These are phyloP conservation scores for Septoria linicola DNA, from an alignment of 2,329 filamentous ascomycete species.

Conservation along the genomic window DNA sequence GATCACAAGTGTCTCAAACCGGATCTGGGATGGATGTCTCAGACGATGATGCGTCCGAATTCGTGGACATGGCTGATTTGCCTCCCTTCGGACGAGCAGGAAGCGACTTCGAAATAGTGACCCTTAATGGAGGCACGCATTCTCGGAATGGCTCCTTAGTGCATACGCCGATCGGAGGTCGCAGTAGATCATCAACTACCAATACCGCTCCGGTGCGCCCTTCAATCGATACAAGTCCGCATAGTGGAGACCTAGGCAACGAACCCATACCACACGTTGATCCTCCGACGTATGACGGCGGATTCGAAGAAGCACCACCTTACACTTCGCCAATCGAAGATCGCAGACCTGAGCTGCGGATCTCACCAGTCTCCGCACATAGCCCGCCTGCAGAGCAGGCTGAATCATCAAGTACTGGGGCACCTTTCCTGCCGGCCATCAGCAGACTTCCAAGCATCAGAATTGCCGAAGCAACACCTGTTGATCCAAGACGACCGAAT, in stretches of 20 bases:
- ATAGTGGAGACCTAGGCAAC: conserved; percentile 33
- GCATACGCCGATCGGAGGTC: conserved; percentile 22
- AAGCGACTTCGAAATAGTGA: conserved; percentile 47
- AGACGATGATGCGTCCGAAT: conserved; percentile 35
- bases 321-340: conserved; percentile 45
- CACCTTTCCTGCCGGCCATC: conserved; percentile 40
- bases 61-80: conserved; percentile 29
- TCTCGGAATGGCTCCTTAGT: conserved; percentile 33
- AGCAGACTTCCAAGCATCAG: conserved; percentile 47
- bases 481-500: conserved; percentile 25
- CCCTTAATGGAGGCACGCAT: conserved; percentile 40
- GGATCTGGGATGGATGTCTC: conserved; percentile 45
- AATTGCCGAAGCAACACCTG: conserved; percentile 41
- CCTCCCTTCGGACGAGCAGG: conserved; percentile 36
- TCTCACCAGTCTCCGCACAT: conserved; percentile 11
- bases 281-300: conserved; percentile 39
- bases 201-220: conserved; percentile 27
- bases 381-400: conserved; percentile 5
- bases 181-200: conserved; percentile 33
- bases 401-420: conserved; percentile 17
- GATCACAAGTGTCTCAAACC: conserved; percentile 41
- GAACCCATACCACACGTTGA: conserved; percentile 34
- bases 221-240: conserved; percentile 31
- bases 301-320: conserved; percentile 49
- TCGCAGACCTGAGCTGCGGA: conserved; percentile 20